Conservation (phyloP, 345 rosid genomes). For the Lagerstroemia speciosa region DNA sequence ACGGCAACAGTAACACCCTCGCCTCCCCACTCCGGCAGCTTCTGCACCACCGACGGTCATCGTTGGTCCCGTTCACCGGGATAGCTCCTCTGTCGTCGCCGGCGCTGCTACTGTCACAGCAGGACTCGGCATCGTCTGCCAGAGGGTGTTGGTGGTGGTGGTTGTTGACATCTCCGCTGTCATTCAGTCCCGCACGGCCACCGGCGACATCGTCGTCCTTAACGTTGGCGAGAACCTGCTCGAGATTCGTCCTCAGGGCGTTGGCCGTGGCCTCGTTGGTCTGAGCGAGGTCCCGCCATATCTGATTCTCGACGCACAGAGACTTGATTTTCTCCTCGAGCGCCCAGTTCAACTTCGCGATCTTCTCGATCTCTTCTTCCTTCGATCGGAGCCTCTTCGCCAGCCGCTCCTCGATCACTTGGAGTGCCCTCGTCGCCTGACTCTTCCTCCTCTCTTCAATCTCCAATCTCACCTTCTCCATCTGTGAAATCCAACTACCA, state of each 20-base stretch:
- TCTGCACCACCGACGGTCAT: conserved; percentile 36
- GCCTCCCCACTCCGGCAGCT: conserved; percentile 59
- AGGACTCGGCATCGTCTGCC: conserved; percentile 66
- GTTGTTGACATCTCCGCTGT: conserved; percentile 3
- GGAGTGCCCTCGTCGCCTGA: conserved; percentile 43
- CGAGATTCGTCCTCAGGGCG: conserved; percentile 54
- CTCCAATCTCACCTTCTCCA: conserved; percentile 66
- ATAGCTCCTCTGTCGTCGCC: conserved; percentile 7
- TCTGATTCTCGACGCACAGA: conserved; percentile 60
- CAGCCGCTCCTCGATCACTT: conserved; percentile 45
- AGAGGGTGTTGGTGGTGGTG: not conserved
- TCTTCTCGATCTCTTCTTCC: conserved; percentile 63
- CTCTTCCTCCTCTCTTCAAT: conserved; percentile 50
- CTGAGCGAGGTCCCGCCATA: conserved; percentile 81
- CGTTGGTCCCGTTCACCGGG: conserved; percentile 9
- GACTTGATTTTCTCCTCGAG: conserved; percentile 60
- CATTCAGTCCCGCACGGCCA: not conserved
- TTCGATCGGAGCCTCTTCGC: conserved; percentile 42
- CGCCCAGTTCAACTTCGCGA: conserved; percentile 55
- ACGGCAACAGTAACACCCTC: conserved; percentile 69
- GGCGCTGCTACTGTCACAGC: conserved; percentile 45
- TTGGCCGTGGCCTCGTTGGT: conserved; percentile 68
- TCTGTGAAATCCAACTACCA: conserved; percentile 20
- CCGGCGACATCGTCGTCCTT: conserved; percentile 3
- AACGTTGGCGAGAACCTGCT: conserved; percentile 47